phyloP scores from a whole-genome alignment of 805 yeast species.

The Zygotorulaspora danielsina region DNA sequence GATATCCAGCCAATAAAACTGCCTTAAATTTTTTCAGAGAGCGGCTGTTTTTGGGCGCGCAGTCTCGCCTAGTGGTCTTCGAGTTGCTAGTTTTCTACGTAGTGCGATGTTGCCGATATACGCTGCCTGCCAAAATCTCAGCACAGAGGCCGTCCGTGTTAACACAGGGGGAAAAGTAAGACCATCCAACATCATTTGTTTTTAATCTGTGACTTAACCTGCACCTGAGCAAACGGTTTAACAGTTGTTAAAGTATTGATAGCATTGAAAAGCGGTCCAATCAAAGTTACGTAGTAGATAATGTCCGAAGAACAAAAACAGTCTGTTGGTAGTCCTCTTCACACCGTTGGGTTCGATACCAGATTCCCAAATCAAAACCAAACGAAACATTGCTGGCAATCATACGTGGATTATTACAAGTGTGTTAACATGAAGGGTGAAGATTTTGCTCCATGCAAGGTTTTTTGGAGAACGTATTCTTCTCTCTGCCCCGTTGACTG shows the following conservation, averaged over 20 bases:
- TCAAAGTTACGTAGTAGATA: too few relatives aligned
- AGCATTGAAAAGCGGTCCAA: too few relatives aligned
- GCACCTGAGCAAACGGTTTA: too few relatives aligned
- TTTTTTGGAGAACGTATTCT: constrained; percentile 85
- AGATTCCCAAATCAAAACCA: constrained; percentile 97
- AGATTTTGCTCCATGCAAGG: constrained; percentile 96
- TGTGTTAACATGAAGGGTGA: constrained; percentile 96
- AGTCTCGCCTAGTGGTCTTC: too few relatives aligned
- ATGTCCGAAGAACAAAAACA: constrained; percentile 19
- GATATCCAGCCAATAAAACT: constrained; percentile 16
- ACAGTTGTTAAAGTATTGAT: too few relatives aligned
- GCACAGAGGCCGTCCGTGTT: not conserved
- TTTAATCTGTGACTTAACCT: too few relatives aligned
- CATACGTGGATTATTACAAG: constrained; percentile 96
- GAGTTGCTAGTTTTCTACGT: too few relatives aligned
- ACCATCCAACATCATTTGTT: not conserved
- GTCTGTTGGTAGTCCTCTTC: constrained; percentile 42
- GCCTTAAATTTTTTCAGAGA: not conserved
- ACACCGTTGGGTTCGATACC: constrained; percentile 77
- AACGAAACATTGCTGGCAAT: constrained; percentile 97
- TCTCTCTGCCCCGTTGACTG: constrained; percentile 82
- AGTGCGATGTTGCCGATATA: constrained; percentile 8
- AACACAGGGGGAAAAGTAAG: constrained; percentile 2
- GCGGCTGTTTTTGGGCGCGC: not conserved
- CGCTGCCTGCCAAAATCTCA: constrained; percentile 1